Evolutionary conservation across 306 rosid species (phyloP).

Genomic region (Hippophae rhamnoides): DNA sequence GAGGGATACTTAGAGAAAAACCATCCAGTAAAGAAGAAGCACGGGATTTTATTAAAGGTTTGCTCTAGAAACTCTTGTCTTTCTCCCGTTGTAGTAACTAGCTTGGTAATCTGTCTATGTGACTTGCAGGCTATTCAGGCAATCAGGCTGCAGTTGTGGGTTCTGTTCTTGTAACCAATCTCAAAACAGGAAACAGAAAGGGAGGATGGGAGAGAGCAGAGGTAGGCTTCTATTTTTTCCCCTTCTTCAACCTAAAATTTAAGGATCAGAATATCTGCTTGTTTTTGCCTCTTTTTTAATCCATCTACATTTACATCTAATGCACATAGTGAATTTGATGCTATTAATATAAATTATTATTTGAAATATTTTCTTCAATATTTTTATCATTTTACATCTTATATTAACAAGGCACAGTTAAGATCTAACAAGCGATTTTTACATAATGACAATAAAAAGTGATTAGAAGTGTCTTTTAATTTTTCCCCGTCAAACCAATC

Average conservation of each 20-base stretch:
- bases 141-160: constrained; percentile 77
- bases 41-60: constrained; percentile 76
- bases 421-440: too few relatives aligned
- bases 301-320: too few relatives aligned
- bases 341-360: too few relatives aligned
- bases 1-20: constrained; percentile 74
- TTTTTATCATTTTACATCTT: too few relatives aligned
- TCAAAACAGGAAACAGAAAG: constrained; percentile 63
- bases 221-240: constrained; percentile 36
- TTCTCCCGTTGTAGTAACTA: background rate
- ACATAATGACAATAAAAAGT: too few relatives aligned
- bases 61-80: constrained; percentile 7
- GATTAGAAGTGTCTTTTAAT: too few relatives aligned
- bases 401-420: too few relatives aligned
- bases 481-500: too few relatives aligned
- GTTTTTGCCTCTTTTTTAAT: too few relatives aligned
- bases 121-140: constrained; percentile 77
- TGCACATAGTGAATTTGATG: too few relatives aligned
- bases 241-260: background rate
- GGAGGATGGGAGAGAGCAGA: constrained; percentile 84
- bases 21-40: constrained; percentile 81
- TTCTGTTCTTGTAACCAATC: constrained; percentile 76
- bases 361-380: too few relatives aligned
- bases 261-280: too few relatives aligned
- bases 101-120: constrained; percentile 15